Evolutionary conservation across 1,284 basidiomycete genomes (phyloP), one percentile per base, ranked within the genome.

Genomic region (Stereum hirsutum): DNA sequence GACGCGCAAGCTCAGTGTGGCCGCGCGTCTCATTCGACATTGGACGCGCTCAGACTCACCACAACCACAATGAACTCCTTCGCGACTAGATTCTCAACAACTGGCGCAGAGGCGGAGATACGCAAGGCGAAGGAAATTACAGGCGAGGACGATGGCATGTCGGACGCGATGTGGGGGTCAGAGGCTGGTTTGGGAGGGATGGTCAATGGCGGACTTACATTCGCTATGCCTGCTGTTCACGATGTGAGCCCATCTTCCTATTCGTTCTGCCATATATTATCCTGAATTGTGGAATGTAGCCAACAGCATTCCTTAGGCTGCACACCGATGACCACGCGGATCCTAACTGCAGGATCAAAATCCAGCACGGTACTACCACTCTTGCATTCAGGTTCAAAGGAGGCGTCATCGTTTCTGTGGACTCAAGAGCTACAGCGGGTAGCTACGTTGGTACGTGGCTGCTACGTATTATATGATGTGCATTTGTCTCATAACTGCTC

Each of bases 351-450:
- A 82, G 78, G 63, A 99, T 99, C 70, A 99, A 99, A 74, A 93
- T 99, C 52, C 86, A 93, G 57, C 96, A 99, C 66, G 96, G 96
- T 57, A 99, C 96, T 14, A 99, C 96, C 4, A 99, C 96, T 4
- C 76, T 99, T 37, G 96, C 96, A 7, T 99, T 99, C 78, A 78
- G 92, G 59, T 99, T 89, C 71, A 70, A 89, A 58, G 96, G 95
- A 32, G 96, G 96, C 43, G 94, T 99, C 51, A 95, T 99, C 48
- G 95, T 99, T 19, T 89, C 92, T 23, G 96, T 99, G 24, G 96
- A 99, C 64, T 99, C 95, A 34, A 72, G 96, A 61, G 96, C 96
- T 28, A 99, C 95, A 6, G 91, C 95, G 19, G 96, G 96, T 57
- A 91, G 82, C 64, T 99, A 99, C 65, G 79, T 99, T 59, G 95